phyloP scores from a whole-genome alignment of 345 rosid species.

The Trapa incisa region DNA sequence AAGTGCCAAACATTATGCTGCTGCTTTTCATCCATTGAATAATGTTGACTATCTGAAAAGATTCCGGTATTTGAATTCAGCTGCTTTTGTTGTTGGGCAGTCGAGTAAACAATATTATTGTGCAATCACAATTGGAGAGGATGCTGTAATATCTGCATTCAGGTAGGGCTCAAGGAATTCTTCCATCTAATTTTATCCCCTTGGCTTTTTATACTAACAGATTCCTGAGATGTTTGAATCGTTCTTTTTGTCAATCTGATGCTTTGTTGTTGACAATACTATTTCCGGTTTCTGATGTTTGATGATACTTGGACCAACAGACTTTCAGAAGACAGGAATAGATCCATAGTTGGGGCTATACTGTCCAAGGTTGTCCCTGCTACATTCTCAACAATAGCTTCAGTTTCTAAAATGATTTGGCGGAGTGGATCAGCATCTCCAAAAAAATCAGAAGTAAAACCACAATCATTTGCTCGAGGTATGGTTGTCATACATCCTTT shows the following conservation, averaged over 20 bases:
- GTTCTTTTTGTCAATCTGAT: not conserved
- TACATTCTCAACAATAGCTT: conserved; percentile 81
- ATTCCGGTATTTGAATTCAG: conserved; percentile 60
- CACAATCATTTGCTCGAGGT: conserved; percentile 89
- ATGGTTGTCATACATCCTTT: conserved; percentile 7
- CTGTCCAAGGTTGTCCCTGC: conserved; percentile 92
- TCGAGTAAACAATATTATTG: conserved; percentile 89
- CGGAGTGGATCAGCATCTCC: conserved; percentile 49
- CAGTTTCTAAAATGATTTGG: conserved; percentile 86
- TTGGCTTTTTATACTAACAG: not conserved
- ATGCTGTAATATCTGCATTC: conserved; percentile 89
- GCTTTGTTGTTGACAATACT: not conserved
- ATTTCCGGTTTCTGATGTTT: conserved; percentile 6
- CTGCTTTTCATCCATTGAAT: conserved; percentile 11
- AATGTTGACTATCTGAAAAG: conserved; percentile 26
- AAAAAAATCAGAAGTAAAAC: conserved; percentile 49
- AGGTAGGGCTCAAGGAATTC: conserved; percentile 33
- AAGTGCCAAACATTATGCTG: not conserved
- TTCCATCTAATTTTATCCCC: not conserved
- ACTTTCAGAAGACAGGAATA: conserved; percentile 82
- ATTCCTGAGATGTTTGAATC: not conserved
- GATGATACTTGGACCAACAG: conserved; percentile 22
- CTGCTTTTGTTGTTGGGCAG: conserved; percentile 97
- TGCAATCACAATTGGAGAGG: conserved; percentile 86
- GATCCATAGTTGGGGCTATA: conserved; percentile 83